These are phyloP conservation scores for Multifurca ochricompacta DNA, from an alignment of 768 basidiomycete species.

Conservation along the genomic window DNA sequence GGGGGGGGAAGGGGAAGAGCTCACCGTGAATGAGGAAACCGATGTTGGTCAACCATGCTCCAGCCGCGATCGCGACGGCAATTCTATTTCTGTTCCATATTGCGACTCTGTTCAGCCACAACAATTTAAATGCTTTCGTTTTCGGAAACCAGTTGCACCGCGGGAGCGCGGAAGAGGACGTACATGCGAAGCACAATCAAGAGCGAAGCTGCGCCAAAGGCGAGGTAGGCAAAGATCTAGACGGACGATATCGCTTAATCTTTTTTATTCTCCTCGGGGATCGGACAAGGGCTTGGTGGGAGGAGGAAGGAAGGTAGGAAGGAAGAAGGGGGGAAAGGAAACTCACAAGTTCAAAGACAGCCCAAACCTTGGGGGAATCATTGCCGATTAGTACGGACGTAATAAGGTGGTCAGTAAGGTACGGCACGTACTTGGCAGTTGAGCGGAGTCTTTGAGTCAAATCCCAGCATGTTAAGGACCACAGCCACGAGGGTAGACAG, in stretches of 20 bases:
- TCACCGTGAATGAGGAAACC: neutral
- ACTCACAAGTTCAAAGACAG: neutral
- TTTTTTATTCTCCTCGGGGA: too few relatives aligned
- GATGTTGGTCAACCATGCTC: neutral
- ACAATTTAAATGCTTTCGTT: neutral
- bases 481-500: neutral
- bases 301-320: too few relatives aligned
- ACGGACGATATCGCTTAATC: too few relatives aligned
- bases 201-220: neutral
- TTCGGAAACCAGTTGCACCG: neutral
- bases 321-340: too few relatives aligned
- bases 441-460: neutral
- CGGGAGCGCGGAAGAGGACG: neutral
- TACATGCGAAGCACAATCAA: constrained; percentile 3
- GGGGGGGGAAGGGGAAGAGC: neutral
- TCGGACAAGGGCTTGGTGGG: too few relatives aligned
- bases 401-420: neutral
- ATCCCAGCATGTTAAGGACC: neutral
- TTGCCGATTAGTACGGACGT: neutral
- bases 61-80: neutral
- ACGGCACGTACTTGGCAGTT: constrained; percentile 7
- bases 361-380: neutral
- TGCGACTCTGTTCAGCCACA: neutral
- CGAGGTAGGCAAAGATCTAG: neutral
- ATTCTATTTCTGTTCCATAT: neutral